phyloP scores from a whole-genome alignment of 768 basidiomycete species.

The Suillus clintonianus region DNA sequence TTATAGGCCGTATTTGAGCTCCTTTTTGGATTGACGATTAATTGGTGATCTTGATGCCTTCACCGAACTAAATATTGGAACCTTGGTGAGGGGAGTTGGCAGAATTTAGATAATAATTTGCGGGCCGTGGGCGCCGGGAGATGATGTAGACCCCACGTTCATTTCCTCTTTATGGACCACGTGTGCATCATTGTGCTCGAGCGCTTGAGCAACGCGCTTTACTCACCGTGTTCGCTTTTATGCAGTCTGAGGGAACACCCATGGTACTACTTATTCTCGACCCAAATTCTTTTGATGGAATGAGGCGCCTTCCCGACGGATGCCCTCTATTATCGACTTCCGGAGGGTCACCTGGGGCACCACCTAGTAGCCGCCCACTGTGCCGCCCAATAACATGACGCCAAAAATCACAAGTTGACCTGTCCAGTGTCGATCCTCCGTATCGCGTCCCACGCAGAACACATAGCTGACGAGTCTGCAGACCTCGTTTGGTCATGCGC shows the following conservation, averaged over 20 bases:
- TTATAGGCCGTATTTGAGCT: not conserved
- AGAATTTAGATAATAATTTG: not conserved
- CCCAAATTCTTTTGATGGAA: not conserved
- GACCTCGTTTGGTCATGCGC: not conserved
- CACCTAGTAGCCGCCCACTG: not conserved
- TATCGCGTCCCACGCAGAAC: not conserved
- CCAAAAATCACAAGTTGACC: not conserved
- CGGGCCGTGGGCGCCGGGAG: not conserved
- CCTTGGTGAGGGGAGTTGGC: not conserved
- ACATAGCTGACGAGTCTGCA: not conserved
- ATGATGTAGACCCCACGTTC: too few relatives aligned
- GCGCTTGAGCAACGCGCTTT: not conserved
- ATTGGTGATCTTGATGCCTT: not conserved
- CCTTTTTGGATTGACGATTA: not conserved
- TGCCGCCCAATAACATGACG: not conserved
- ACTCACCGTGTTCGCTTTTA: not conserved
- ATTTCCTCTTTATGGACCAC: not conserved
- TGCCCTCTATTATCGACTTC: not conserved
- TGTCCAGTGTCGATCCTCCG: not conserved
- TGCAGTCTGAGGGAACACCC: not conserved
- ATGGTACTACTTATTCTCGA: not conserved
- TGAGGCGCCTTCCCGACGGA: not conserved
- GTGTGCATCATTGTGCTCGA: too few relatives aligned
- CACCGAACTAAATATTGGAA: too few relatives aligned
- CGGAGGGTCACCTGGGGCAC: not conserved